Percentiles rank a stretch among this genome's conserved stretches.
phyloP scores from a whole-genome alignment of 352 stramenopile genomes.

The Globisporangium takayamanum region DNA sequence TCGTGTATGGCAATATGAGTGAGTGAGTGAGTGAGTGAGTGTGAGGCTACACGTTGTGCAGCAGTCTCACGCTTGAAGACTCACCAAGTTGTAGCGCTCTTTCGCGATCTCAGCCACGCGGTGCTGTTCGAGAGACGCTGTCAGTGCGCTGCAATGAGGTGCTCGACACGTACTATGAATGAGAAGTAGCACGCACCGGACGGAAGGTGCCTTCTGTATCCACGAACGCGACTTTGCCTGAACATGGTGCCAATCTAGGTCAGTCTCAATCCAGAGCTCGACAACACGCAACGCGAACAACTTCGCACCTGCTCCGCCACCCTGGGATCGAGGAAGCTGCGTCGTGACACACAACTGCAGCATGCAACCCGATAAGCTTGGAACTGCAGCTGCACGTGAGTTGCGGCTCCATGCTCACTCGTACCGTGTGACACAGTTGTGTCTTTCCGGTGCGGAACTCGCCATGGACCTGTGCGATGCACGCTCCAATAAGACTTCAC shows the following conservation, averaged over 20 bases:
- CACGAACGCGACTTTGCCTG: slow-evolving; percentile 81
- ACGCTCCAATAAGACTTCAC: neutral
- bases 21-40: too few species aligned
- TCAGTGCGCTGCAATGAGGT: neutral
- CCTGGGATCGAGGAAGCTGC: slow-evolving; percentile 82
- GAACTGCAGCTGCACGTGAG: neutral
- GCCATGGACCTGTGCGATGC: slow-evolving; percentile 65
- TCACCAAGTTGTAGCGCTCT: slow-evolving; percentile 68
- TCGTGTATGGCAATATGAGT: too few species aligned
- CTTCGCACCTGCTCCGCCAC: slow-evolving; percentile 63
- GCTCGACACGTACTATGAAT: too few species aligned
- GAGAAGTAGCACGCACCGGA: slow-evolving; percentile 30
- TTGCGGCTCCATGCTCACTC: neutral
- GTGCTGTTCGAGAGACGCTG: slow-evolving; percentile 24
- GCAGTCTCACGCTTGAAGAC: neutral
- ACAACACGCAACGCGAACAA: neutral
- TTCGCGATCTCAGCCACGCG: slow-evolving; percentile 82
- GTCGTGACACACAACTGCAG: slow-evolving; percentile 61
- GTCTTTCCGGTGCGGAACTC: slow-evolving; percentile 95
- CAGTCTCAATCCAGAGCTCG: neutral
- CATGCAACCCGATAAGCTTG: neutral
- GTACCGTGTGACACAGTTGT: slow-evolving; percentile 90
- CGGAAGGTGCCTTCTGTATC: slow-evolving; percentile 93
- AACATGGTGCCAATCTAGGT: slow-evolving; percentile 1
- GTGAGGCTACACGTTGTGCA: too few species aligned